Evolutionary conservation across 2,329 filamentous ascomycete species (phyloP).

Genomic region (Ascochyta koolunga): DNA sequence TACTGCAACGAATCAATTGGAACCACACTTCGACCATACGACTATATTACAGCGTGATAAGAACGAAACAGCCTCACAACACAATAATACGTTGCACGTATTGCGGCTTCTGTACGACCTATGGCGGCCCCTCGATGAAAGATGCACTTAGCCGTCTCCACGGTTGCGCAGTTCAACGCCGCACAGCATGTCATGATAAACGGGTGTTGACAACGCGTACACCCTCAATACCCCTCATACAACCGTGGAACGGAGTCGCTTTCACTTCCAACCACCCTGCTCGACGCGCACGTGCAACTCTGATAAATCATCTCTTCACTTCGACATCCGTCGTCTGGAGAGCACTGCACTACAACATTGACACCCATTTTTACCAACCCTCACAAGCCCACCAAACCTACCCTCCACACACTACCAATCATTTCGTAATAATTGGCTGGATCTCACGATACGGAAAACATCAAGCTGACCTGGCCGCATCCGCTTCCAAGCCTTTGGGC

Average conservation of each 20-base stretch:
- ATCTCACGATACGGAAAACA: conserved; percentile 3
- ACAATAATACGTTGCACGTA: not conserved
- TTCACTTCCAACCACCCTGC: not conserved
- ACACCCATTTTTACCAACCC: not conserved
- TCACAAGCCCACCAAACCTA: too few relatives aligned
- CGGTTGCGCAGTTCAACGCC: conserved; percentile 8
- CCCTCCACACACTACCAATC: too few relatives aligned
- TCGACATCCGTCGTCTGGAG: not conserved
- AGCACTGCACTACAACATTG: not conserved
- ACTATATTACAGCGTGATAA: not conserved
- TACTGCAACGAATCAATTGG: too few relatives aligned
- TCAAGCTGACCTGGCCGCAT: not conserved
- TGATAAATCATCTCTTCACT: not conserved
- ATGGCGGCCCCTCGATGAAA: not conserved
- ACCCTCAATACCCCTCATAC: not conserved
- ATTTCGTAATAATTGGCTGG: conserved; percentile 2
- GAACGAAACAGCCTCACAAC: not conserved
- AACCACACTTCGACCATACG: not conserved
- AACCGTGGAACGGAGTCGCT: not conserved
- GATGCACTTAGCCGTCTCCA: not conserved
- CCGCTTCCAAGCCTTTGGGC: not conserved
- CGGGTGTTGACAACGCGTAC: not conserved
- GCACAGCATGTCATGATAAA: not conserved
- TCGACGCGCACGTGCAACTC: not conserved
- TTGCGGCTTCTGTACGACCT: not conserved